phyloP scores from a whole-genome alignment of 108 stramenopile genomes.

The Skeletonema grethae region DNA sequence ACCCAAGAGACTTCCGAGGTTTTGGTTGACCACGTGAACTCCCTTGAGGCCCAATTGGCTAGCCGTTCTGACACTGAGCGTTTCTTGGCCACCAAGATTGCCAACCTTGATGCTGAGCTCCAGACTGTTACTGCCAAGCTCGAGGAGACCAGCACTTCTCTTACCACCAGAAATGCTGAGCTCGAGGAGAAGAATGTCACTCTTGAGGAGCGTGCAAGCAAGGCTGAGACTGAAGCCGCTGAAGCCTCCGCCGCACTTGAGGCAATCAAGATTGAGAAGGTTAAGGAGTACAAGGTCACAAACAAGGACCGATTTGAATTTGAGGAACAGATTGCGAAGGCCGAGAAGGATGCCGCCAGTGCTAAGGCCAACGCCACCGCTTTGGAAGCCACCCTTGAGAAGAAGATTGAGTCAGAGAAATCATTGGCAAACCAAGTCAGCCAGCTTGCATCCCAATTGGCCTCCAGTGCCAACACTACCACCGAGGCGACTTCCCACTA shows the following conservation, averaged over 20 bases:
- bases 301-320: constrained; percentile 46
- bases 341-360: constrained; percentile 56
- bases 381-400: constrained; percentile 75
- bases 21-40: constrained; percentile 79
- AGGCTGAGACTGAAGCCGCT: constrained; percentile 16
- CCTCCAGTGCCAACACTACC: constrained; percentile 47
- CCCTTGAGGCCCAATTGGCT: constrained; percentile 71
- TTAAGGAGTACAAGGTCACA: constrained; percentile 43
- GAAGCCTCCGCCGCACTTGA: constrained; percentile 30
- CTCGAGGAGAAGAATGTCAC: constrained; percentile 45
- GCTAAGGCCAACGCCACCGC: constrained; percentile 55
- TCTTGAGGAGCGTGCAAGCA: constrained; percentile 30
- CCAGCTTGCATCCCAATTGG: constrained; percentile 59
- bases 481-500: constrained; percentile 38
- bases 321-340: constrained; percentile 34
- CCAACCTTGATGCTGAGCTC: constrained; percentile 61
- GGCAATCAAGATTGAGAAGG: constrained; percentile 26
- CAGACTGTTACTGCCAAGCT: constrained; percentile 33
- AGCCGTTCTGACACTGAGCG: constrained; percentile 71
- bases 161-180: constrained; percentile 30
- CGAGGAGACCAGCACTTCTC: constrained; percentile 39
- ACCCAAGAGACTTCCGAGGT: constrained; percentile 75
- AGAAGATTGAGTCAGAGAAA: constrained; percentile 72
- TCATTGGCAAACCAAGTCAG: constrained; percentile 64
- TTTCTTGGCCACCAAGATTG: constrained; percentile 76